These are phyloP conservation scores for Microbotryomycetes sp. DNA, from an alignment of 1,284 basidiomycete species.

Conservation along the genomic window DNA sequence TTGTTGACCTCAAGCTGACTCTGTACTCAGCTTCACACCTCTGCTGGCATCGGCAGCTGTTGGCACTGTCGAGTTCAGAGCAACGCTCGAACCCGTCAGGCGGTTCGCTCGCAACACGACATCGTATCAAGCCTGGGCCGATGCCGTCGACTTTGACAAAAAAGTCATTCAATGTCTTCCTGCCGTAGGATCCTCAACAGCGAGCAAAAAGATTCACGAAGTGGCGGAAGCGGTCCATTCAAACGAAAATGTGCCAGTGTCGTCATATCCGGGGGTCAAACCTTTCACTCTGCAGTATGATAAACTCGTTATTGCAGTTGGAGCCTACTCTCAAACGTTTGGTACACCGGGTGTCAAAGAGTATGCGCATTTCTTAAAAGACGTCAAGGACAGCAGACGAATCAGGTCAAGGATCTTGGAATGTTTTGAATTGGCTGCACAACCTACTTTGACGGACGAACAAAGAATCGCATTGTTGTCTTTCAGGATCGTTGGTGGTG, in stretches of 20 bases:
- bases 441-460: conserved; percentile 59
- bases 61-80: conserved; percentile 73
- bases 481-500: conserved; percentile 70
- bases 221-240: conserved; percentile 50
- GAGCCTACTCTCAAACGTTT: conserved; percentile 69
- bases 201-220: conserved; percentile 1
- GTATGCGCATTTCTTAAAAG: conserved; percentile 73
- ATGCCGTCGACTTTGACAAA: conserved; percentile 53
- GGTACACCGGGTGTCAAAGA: conserved; percentile 54
- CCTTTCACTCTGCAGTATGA: conserved; percentile 62
- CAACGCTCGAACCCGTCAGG: conserved; percentile 70
- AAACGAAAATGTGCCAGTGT: conserved; percentile 44
- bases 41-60: conserved; percentile 48
- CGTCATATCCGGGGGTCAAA: conserved; percentile 28
- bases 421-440: conserved; percentile 73
- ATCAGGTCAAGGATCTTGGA: conserved; percentile 70
- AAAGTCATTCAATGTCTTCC: conserved; percentile 49
- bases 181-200: conserved; percentile 8
- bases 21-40: not conserved
- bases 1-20: conserved; percentile 44
- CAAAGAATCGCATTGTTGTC: conserved; percentile 63
- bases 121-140: conserved; percentile 46
- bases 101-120: conserved; percentile 32
- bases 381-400: conserved; percentile 59
- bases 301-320: conserved; percentile 75